A percentile compares a stretch with the other conserved stretches of the same genome.
Evolutionary conservation across 2,329 filamentous ascomycete species (phyloP).

Genomic region (Fusarium hostae): DNA sequence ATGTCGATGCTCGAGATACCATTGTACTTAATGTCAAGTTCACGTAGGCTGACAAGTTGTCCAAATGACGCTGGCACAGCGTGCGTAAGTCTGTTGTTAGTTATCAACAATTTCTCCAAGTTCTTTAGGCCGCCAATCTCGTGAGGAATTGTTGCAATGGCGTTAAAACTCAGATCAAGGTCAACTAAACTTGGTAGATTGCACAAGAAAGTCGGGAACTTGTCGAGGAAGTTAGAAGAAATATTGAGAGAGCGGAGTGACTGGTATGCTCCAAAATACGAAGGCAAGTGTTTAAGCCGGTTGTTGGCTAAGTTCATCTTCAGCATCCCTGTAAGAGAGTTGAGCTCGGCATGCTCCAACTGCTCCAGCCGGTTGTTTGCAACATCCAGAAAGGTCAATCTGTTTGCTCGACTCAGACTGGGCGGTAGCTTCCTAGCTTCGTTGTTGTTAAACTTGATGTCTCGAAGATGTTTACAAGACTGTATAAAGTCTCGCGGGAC

Average conservation of each 20-base stretch:
- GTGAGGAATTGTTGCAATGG: conserved; percentile 80
- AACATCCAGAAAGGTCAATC: conserved; percentile 89
- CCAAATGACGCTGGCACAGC: conserved; percentile 78
- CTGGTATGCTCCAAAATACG: conserved; percentile 84
- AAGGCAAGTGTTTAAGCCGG: conserved; percentile 79
- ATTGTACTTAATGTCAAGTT: conserved; percentile 96
- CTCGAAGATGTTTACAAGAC: conserved; percentile 87
- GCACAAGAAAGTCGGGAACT: conserved; percentile 87
- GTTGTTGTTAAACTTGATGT: conserved; percentile 96
- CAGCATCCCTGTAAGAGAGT: conserved; percentile 78
- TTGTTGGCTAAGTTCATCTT: conserved; percentile 97
- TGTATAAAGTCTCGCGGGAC: conserved; percentile 97
- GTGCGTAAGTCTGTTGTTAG: conserved; percentile 88
- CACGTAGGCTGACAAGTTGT: conserved; percentile 80
- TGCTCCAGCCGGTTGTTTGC: conserved; percentile 94
- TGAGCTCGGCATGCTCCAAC: conserved; percentile 84
- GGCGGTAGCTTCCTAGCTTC: conserved; percentile 87
- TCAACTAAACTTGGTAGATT: conserved; percentile 86
- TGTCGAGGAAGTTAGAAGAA: conserved; percentile 90
- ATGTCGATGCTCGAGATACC: conserved; percentile 88
- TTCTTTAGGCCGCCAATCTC: conserved; percentile 81
- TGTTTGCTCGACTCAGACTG: conserved; percentile 82
- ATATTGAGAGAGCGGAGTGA: conserved; percentile 86
- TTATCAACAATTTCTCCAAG: conserved; percentile 91
- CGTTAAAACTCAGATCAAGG: conserved; percentile 96